Base-by-base conservation (phyloP, 306 rosid genomes). In the Quercus variabilis region DNA sequence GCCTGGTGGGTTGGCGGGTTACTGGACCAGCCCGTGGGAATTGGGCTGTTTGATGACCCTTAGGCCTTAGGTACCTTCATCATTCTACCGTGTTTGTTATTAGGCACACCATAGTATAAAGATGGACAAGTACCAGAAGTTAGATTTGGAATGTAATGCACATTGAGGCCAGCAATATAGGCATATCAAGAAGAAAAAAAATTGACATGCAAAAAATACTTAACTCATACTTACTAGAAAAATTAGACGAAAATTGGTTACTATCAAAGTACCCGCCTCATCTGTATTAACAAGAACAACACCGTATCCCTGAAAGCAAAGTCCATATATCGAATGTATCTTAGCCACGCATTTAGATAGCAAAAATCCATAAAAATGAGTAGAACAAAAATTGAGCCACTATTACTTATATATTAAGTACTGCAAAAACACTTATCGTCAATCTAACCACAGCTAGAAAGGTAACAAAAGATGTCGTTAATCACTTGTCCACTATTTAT, bases 221-320 rank as follows among this genome's bases (percentile, higher is more conserved):
- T 55, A 31, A 73, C 65, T 54, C 74, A 85, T 33, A 84, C 97
- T 87, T 89, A 95, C 99, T 83, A 95, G 86, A 87, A 95, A 95
- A 82, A 95, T 78, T 76, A 95, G 92, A 68, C 99, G 97, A 71
- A 78, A 95, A 89, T 95, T 95, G 77, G 99, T 95, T 51, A 95
- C 92, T 71, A 91, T 74, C 88, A 95, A 81, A 19, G 90, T 89
- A 79, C 98, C 99, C 2, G 99, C 99, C 83, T 91, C 92, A 78
- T 92, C 99, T 8, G 87, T 89, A 86, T 95, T 95, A 31, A 93
- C 89, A 72, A 95, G 99, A 88, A 95, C 99, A 82, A 95, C 98
- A 52, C 99, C 99, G 77, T 89, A 83, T 52, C 89, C 99, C 99
- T 95, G 89, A 68, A 84, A 79, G 73, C 55, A 78, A 74, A 84